Base-by-base conservation (phyloP, 805 yeast genomes). In the Saccharomycopsis synnaedendra region DNA sequence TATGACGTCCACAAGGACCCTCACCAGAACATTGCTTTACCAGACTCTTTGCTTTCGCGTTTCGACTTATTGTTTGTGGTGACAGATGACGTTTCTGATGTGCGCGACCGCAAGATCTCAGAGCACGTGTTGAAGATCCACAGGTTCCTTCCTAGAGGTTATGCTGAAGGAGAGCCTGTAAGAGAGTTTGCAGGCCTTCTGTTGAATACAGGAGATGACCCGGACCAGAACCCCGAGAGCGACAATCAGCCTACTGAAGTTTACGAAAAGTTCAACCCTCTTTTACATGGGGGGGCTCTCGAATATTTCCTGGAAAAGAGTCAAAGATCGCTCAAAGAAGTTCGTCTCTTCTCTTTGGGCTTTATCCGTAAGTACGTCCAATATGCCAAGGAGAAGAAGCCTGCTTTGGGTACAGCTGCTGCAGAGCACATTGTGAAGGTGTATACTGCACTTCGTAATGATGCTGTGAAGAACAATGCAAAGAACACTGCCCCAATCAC, bases 71-170 rank as follows among this genome's bases (percentile, higher is more conserved):
- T 93, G 45, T 93, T 93, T 59, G 93, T 93, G 43, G 97, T 93
- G 5, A 93, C 97, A 0, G 98, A 93, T 65, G 97, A 93, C 57
- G 85, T 90, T 34, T 78, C 85, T 49, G 94, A 87, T 53, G 72
- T 76, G 28, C 78, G 82, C 59, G 97, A 93, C 61, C 74, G 97
- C 59, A 69, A 80, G 37, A 82, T 93, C 57, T 83, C 95, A 57
- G 97, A 90, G 64, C 98, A 93, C 65, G 97, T 93, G 36, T 71
- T 93, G 63, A 76, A 90, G 58, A 87, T 95, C 78, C 97, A 93
- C 66, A 74, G 96, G 60, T 93, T 74, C 61, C 64, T 88, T 32
- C 90, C 95, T 7, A 82, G 83, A 2, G 97, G 97, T 0, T 76
- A 83, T 53, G 73, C 82, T 41, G 96, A 87, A 64, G 98, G 98